Evolutionary conservation across 306 rosid genomes (phyloP).

Genomic region (Herpetospermum pedunculosum): DNA sequence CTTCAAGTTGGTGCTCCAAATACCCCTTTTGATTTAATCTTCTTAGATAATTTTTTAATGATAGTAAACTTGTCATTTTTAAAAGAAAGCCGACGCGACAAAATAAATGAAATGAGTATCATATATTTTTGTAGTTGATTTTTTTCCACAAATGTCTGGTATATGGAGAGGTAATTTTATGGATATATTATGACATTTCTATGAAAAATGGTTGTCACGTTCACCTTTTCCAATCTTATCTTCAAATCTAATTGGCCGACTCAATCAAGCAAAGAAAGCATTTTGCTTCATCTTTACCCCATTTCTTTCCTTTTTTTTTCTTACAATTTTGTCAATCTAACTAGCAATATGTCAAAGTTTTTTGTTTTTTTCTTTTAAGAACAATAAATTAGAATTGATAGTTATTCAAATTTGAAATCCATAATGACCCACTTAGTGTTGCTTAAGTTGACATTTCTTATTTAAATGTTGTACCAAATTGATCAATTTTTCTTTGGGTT

Average conservation of each 20-base stretch:
- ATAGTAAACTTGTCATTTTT: too few relatives aligned
- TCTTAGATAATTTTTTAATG: too few relatives aligned
- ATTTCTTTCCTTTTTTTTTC: background rate
- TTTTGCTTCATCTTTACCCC: slow-evolving; percentile 9
- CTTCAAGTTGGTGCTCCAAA: too few relatives aligned
- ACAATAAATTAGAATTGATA: background rate
- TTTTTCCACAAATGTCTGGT: background rate
- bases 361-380: too few relatives aligned
- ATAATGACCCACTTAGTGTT: background rate
- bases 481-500: background rate
- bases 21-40: too few relatives aligned
- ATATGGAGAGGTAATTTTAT: background rate
- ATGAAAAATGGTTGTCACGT: background rate
- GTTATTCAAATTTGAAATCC: background rate
- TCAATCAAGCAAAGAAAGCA: background rate
- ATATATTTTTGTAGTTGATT: too few relatives aligned
- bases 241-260: background rate
- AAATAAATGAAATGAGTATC: too few relatives aligned
- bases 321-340: background rate
- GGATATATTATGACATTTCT: background rate
- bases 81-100: too few relatives aligned
- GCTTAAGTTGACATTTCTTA: background rate
- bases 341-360: background rate
- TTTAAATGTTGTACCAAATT: background rate
- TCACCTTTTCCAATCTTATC: background rate